phyloP scores from a whole-genome alignment of 1,284 basidiomycete genomes.

The Volvariella volvacea region DNA sequence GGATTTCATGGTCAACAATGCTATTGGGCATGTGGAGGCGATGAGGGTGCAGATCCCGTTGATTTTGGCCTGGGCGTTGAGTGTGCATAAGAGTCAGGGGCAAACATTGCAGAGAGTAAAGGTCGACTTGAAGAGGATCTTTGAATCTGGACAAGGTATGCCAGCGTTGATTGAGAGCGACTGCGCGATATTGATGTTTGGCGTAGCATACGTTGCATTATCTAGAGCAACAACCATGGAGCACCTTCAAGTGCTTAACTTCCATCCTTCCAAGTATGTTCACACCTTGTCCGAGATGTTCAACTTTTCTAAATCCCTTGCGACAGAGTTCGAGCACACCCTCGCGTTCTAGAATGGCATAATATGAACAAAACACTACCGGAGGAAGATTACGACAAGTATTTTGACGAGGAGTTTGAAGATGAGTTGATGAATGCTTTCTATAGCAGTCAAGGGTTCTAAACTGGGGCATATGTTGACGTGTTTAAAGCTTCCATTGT shows the following conservation, averaged over 20 bases:
- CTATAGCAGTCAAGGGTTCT: too few relatives aligned
- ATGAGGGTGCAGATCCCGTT: constrained; percentile 57
- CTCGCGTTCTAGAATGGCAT: constrained; percentile 35
- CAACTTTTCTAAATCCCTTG: background rate
- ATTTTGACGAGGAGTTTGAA: constrained; percentile 8
- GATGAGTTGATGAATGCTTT: too few relatives aligned
- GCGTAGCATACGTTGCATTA: constrained; percentile 84
- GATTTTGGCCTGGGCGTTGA: constrained; percentile 77
- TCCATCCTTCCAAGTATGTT: constrained; percentile 65
- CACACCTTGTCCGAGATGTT: background rate
- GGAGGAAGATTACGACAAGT: constrained; percentile 12
- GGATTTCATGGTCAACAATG: constrained; percentile 53
- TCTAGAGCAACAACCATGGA: constrained; percentile 86
- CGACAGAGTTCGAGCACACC: constrained; percentile 36
- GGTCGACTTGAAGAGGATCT: constrained; percentile 57
- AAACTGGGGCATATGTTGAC: too few relatives aligned
- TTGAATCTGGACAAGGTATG: constrained; percentile 78
- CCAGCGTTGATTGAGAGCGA: constrained; percentile 12
- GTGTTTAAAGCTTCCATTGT: too few relatives aligned
- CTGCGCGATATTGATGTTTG: constrained; percentile 1
- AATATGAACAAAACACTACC: constrained; percentile 10
- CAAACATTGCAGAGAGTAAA: constrained; percentile 77
- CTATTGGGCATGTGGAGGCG: constrained; percentile 45
- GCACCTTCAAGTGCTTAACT: constrained; percentile 79
- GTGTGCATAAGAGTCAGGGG: constrained; percentile 84